These are phyloP conservation scores for Zygoascus hellenicus DNA, from an alignment of 1,139 yeast genomes.

Conservation along the genomic window DNA sequence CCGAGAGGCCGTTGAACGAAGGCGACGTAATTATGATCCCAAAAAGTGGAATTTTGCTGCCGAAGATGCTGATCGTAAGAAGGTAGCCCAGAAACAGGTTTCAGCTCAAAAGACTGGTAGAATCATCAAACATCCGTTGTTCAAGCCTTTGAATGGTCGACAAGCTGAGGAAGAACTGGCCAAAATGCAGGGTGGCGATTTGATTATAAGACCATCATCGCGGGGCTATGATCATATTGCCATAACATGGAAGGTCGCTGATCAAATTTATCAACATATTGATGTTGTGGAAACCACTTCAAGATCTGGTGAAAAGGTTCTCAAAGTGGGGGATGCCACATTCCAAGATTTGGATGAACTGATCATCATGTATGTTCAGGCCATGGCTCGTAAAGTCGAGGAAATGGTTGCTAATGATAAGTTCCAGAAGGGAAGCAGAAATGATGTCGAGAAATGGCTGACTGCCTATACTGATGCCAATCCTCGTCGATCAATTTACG, in stretches of 20 bases:
- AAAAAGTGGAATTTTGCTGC: conserved; percentile 79
- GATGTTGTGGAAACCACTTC: conserved; percentile 62
- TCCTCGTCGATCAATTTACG: conserved; percentile 84
- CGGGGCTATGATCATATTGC: conserved; percentile 84
- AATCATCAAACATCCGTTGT: conserved; percentile 87
- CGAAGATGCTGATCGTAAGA: conserved; percentile 56
- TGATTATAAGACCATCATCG: conserved; percentile 92
- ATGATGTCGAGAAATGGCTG: conserved; percentile 82
- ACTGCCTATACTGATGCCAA: conserved; percentile 87
- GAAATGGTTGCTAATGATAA: conserved; percentile 85
- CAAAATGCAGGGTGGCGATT: conserved; percentile 82
- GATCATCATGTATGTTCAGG: conserved; percentile 81
- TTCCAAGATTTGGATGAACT: conserved; percentile 91
- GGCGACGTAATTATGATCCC: conserved; percentile 38
- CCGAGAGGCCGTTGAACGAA: conserved; percentile 44
- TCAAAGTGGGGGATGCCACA: conserved; percentile 58
- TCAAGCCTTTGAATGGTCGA: conserved; percentile 70
- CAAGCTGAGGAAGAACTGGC: conserved; percentile 95
- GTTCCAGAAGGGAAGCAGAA: conserved; percentile 74
- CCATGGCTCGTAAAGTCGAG: conserved; percentile 76
- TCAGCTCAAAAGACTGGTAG: conserved; percentile 55
- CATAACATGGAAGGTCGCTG: conserved; percentile 94
- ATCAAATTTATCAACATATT: conserved; percentile 83
- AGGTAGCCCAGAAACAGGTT: conserved; percentile 46
- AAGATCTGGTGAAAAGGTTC: conserved; percentile 52